A percentile compares a stretch with the other conserved stretches of the same genome.
These are phyloP conservation scores for Candida schatavii DNA, from an alignment of 805 yeast species.

Conservation along the genomic window DNA sequence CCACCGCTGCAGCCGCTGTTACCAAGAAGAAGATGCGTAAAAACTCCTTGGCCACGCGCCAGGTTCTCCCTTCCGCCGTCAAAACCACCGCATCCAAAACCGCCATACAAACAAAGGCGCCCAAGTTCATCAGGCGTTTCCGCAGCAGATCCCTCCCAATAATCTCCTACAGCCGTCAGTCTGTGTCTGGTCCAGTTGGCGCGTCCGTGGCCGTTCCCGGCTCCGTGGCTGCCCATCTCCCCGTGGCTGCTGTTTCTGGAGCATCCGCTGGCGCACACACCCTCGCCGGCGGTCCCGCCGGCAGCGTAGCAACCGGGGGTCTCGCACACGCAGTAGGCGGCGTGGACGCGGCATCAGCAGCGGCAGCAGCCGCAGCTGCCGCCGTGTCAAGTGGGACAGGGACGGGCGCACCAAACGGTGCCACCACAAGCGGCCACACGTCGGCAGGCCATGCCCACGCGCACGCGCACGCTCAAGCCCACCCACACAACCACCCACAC, in stretches of 20 bases:
- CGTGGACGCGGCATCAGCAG: neutral
- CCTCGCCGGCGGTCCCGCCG: too few species aligned
- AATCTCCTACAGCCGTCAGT: constrained; percentile 28
- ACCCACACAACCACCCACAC: neutral
- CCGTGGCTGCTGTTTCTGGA: too few species aligned
- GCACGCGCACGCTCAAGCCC: constrained; percentile 5
- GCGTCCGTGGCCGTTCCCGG: neutral
- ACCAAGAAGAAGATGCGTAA: constrained; percentile 5
- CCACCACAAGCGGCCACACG: constrained; percentile 2
- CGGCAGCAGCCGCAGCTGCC: neutral
- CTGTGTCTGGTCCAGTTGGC: constrained; percentile 1
- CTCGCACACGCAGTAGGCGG: too few species aligned
- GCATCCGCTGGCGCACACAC: too few species aligned
- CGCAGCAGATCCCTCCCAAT: constrained; percentile 42
- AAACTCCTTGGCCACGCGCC: constrained; percentile 8
- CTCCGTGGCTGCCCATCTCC: too few species aligned
- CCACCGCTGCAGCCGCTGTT: constrained; percentile 2
- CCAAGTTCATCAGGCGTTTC: constrained; percentile 33
- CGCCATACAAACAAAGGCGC: constrained; percentile 21
- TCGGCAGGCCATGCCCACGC: neutral
- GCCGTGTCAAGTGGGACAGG: neutral
- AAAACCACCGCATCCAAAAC: constrained; percentile 12
- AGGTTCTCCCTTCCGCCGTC: constrained; percentile 13
- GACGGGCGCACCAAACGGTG: neutral
- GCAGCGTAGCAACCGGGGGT: too few species aligned